These are phyloP conservation scores for Naganishia friedmannii DNA, from an alignment of 768 basidiomycete species.

Conservation along the genomic window DNA sequence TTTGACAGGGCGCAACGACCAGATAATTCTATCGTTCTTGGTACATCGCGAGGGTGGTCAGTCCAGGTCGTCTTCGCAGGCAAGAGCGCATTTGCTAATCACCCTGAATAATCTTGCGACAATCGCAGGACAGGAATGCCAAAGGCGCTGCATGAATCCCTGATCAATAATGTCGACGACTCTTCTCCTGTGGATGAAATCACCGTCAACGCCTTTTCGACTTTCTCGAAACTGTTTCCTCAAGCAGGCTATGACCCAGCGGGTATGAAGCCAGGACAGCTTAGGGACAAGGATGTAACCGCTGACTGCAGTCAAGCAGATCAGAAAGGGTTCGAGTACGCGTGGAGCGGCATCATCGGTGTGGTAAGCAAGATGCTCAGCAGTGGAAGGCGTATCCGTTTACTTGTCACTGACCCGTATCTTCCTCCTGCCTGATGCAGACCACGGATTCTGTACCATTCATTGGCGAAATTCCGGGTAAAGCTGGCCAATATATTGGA, in stretches of 20 bases:
- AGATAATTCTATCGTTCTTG: slow-evolving; percentile 39
- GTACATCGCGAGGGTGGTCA: slow-evolving; percentile 38
- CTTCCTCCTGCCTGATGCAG: slow-evolving; percentile 22
- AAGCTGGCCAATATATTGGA: slow-evolving; percentile 39
- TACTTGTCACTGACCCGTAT: neutral
- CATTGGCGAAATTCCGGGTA: slow-evolving; percentile 40
- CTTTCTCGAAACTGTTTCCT: slow-evolving; percentile 33
- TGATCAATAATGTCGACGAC: slow-evolving; percentile 39
- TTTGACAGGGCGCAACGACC: slow-evolving; percentile 31
- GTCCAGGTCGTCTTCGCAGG: neutral
- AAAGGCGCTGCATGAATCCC: slow-evolving; percentile 15
- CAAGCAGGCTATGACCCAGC: slow-evolving; percentile 11
- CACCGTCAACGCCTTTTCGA: slow-evolving; percentile 33
- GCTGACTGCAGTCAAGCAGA: neutral
- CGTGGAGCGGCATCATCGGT: slow-evolving; percentile 46
- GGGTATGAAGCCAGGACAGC: neutral
- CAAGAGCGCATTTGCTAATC: too few relatives aligned
- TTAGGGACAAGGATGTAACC: neutral
- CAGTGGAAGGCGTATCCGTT: neutral
- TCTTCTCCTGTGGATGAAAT: slow-evolving; percentile 29
- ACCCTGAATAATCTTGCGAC: too few relatives aligned
- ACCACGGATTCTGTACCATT: slow-evolving; percentile 43
- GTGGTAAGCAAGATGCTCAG: slow-evolving; percentile 34
- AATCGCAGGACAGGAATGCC: slow-evolving; percentile 34
- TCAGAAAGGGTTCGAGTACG: slow-evolving; percentile 39